phyloP scores from a whole-genome alignment of 2,329 filamentous ascomycete genomes.

The Alternaria conjuncta region DNA sequence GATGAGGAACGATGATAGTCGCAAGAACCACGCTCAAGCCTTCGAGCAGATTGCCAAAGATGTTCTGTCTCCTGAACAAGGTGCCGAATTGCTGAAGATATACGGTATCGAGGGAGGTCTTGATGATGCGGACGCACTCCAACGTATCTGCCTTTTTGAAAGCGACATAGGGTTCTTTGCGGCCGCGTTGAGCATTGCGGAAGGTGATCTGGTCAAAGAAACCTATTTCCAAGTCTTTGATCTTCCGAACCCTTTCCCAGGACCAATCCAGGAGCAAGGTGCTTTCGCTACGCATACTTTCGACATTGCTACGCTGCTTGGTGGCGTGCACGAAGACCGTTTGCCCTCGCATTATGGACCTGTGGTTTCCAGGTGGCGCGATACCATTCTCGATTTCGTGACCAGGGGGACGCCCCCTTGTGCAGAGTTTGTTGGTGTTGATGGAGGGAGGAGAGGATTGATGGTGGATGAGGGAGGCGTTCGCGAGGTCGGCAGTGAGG shows the following conservation, averaged over 20 bases:
- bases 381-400: constrained; percentile 20
- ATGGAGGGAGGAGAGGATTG: constrained; percentile 3
- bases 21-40: constrained; percentile 8
- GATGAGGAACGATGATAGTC: constrained; percentile 14
- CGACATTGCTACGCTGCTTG: constrained; percentile 23
- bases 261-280: constrained; percentile 15
- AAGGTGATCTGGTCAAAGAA: constrained; percentile 9
- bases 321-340: constrained; percentile 17
- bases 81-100: neutral
- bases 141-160: constrained; percentile 25
- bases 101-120: neutral
- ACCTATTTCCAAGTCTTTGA: constrained; percentile 27
- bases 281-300: constrained; percentile 25
- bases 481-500: constrained; percentile 10
- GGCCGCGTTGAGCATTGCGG: constrained; percentile 14
- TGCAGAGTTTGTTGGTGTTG: constrained; percentile 5
- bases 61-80: constrained; percentile 1
- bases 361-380: constrained; percentile 13
- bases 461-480: constrained; percentile 15
- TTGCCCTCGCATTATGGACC: constrained; percentile 13
- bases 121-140: constrained; percentile 14
- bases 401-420: constrained; percentile 13
- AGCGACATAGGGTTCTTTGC: constrained; percentile 27
- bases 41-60: constrained; percentile 2
- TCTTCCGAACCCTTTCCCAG: constrained; percentile 21